Evolutionary conservation across 75 land plant species (phyloP).

Genomic region (Pinus tabuliformis): DNA sequence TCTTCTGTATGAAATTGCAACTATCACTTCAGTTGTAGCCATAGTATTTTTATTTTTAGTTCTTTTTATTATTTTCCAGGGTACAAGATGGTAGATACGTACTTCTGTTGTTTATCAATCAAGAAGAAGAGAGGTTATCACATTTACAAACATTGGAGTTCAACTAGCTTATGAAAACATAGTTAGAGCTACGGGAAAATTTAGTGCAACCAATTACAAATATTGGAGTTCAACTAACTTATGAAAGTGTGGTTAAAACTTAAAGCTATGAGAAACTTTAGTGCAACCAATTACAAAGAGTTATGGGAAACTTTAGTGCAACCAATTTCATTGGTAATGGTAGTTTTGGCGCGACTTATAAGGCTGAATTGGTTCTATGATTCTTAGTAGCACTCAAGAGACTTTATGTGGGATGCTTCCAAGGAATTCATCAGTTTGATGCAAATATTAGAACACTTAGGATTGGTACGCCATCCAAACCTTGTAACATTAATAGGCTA

Average conservation of each 20-base stretch:
- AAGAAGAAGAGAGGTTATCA: too few relatives aligned
- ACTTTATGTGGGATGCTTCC: conserved; percentile 67
- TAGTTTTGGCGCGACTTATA: conserved; percentile 91
- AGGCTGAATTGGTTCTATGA: conserved; percentile 71
- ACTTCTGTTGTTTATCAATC: too few relatives aligned
- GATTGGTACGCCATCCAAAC: conserved; percentile 61
- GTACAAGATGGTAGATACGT: too few relatives aligned
- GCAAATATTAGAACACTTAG: conserved; percentile 81
- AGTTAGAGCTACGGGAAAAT: conserved; percentile 25
- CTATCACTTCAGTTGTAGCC: too few relatives aligned
- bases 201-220: conserved; percentile 51
- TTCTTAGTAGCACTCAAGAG: conserved; percentile 73
- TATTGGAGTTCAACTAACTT: too few relatives aligned
- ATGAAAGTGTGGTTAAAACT: too few relatives aligned
- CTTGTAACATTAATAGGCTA: conserved; percentile 84
- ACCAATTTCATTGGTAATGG: conserved; percentile 81
- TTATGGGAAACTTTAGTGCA: conserved; percentile 51
- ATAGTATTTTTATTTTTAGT: too few relatives aligned
- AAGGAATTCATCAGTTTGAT: conserved; percentile 85
- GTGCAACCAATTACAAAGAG: neutral
- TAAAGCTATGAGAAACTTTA: too few relatives aligned
- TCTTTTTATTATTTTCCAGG: too few relatives aligned
- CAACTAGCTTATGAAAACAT: too few relatives aligned
- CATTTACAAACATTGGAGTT: too few relatives aligned
- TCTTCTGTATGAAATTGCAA: too few relatives aligned